Evolutionary conservation across 345 rosid genomes (phyloP).

Genomic region (Xanthoceras sorbifolium): DNA sequence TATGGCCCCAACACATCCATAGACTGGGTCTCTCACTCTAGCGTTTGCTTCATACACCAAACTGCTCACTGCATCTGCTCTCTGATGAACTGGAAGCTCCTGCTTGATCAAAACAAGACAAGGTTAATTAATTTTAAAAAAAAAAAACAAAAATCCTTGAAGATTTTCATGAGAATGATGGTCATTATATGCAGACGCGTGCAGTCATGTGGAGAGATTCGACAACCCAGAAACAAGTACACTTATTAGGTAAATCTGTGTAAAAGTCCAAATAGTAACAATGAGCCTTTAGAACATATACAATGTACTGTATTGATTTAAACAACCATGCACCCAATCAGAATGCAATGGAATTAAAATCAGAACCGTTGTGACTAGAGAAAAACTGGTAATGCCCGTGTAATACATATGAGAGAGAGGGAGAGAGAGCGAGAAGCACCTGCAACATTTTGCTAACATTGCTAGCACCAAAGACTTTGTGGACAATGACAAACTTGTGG

Average conservation of each 20-base stretch:
- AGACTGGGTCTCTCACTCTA: conserved; percentile 64
- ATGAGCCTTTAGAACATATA: too few species aligned
- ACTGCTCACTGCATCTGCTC: conserved; percentile 68
- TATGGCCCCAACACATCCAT: conserved; percentile 68
- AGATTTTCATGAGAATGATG: too few species aligned
- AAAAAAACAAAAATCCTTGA: too few species aligned
- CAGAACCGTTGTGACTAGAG: not conserved
- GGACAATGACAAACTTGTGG: conserved; percentile 67
- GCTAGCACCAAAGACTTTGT: conserved; percentile 74
- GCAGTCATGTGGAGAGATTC: not conserved
- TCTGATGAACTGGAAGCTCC: conserved; percentile 60
- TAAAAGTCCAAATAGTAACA: too few species aligned
- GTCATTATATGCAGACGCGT: not conserved
- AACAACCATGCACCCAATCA: not conserved
- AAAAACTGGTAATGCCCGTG: too few species aligned
- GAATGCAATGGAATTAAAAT: too few species aligned
- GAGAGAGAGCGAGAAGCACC: conserved; percentile 29
- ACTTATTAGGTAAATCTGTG: too few species aligned
- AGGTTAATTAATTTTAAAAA: too few species aligned
- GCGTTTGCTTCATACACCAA: conserved; percentile 70
- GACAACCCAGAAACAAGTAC: not conserved
- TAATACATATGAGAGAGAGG: not conserved
- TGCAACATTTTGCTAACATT: conserved; percentile 73
- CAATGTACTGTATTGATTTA: too few species aligned
- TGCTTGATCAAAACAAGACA: conserved; percentile 20